Evolutionary conservation across 1,284 basidiomycete species (phyloP), one percentile per base, ranked within the genome.

Genomic region (Microbotryum scabiosae): DNA sequence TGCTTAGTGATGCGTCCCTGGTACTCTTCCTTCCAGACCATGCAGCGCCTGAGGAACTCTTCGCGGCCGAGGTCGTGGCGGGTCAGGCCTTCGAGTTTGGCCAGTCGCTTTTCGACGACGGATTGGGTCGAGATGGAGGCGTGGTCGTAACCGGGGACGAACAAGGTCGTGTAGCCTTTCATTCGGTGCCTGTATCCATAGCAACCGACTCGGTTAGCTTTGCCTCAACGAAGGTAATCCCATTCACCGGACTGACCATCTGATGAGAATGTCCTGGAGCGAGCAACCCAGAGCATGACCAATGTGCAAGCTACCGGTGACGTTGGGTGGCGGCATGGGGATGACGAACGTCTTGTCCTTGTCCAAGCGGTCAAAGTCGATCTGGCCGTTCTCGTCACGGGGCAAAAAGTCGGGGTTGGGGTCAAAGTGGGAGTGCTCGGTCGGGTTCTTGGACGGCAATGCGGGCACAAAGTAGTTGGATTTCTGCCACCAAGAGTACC

Each of bases 11-110:
- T 98, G 53, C 90, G 84, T 32, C 78, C 79, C 75, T 97, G 91
- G 75, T 97, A 98, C 87, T 97, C 90, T 71, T 94, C 88, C 76
- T 97, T 97, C 96, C 96, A 98, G 51, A 88, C 87, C 83, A 87
- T 88, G 28, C 98, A 93, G 68, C 85, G 91, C 67, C 88, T 85
- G 62, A 98, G 74, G 78, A 98, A 97, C 71, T 82, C 85, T 71
- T 96, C 91, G 57, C 96, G 84, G 2, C 96, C 96, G 47, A 97
- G 84, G 76, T 98, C 90, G 75, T 97, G 92, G 60, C 94, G 80
- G 2, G 88, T 88, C 77, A 87, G 80, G 18, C 90, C 89, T 56
- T 86, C 82, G 1, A 81, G 77, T 78, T 96, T 97, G 76, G 84
- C 86, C 59, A 98, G 73, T 43, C 93, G 82, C 76, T 91, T 92